phyloP scores from a whole-genome alignment of 2,329 filamentous ascomycete species.

The Ceratocystiopsis minuta region DNA sequence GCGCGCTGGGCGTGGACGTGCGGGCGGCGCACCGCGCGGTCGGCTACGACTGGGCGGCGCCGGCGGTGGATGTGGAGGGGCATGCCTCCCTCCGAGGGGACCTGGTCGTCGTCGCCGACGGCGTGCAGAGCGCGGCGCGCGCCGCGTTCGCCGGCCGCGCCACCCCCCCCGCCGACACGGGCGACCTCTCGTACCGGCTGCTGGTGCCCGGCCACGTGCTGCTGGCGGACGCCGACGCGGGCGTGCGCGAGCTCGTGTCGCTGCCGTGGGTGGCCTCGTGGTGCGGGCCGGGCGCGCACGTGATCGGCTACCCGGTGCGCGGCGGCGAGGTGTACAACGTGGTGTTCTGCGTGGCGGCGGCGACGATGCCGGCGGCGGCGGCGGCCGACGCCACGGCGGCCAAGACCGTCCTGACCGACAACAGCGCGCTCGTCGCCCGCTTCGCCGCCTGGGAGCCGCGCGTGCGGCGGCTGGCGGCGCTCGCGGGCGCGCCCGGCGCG shows the following conservation, averaged over 20 bases:
- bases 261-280: conserved; percentile 13
- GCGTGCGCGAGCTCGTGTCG: conserved; percentile 12
- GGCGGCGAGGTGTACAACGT: conserved; percentile 16
- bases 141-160: no score
- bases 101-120: no score
- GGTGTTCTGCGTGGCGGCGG: conserved; percentile 12
- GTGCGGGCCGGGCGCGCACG: conserved; percentile 16
- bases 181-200: conserved; percentile 19
- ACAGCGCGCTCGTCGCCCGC: conserved; percentile 19
- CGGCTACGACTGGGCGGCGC: no score
- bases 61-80: no score
- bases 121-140: neutral
- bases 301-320: conserved; percentile 16
- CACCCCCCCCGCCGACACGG: conserved; percentile 3
- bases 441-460: no score
- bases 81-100: no score
- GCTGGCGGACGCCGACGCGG: conserved; percentile 22
- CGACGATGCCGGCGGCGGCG: no score
- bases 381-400: conserved; percentile 12
- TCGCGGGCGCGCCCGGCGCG: no score
- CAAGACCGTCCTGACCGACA: conserved; percentile 18
- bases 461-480: no score
- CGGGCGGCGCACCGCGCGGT: conserved; percentile 10
- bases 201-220: conserved; percentile 25
- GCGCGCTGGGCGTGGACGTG: conserved; percentile 13